Evolutionary conservation across 2,329 filamentous ascomycete genomes (phyloP).

Genomic region (Clonostachys chloroleuca): DNA sequence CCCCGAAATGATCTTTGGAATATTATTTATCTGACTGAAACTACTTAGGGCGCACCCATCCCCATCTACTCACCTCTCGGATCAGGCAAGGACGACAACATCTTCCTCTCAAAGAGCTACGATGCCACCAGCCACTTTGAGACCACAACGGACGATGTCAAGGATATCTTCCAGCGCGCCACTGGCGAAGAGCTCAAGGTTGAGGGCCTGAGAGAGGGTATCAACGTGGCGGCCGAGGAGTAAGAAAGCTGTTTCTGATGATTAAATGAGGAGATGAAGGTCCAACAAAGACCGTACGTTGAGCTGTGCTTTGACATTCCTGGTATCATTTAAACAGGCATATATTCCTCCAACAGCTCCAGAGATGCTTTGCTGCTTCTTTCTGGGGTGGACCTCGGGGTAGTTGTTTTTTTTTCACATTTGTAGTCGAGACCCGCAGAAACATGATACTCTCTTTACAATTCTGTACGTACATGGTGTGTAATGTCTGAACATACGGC

Average conservation of each 20-base stretch:
- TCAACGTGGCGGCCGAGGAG: slow-evolving; percentile 60
- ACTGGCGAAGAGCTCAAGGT: slow-evolving; percentile 83
- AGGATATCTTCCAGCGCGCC: slow-evolving; percentile 84
- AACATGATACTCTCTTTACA: too few relatives aligned
- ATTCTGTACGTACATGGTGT: too few relatives aligned
- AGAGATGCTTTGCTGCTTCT: too few relatives aligned
- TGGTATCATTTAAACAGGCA: too few relatives aligned
- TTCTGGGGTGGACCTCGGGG: too few relatives aligned
- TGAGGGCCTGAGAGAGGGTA: slow-evolving; percentile 77
- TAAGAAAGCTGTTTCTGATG: slow-evolving; percentile 26
- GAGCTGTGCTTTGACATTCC: too few relatives aligned
- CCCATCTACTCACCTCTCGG: slow-evolving; percentile 90
- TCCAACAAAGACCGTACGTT: too few relatives aligned
- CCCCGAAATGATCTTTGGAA: neutral
- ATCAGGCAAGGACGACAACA: slow-evolving; percentile 78
- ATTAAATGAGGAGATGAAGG: too few relatives aligned
- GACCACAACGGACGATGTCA: slow-evolving; percentile 85
- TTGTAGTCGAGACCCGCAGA: too few relatives aligned
- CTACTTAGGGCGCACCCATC: slow-evolving; percentile 66
- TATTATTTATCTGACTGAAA: neutral
- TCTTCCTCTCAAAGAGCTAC: slow-evolving; percentile 98
- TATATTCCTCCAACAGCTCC: too few relatives aligned
- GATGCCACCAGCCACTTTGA: slow-evolving; percentile 98
- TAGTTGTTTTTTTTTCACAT: too few relatives aligned
- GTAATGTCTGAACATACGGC: neutral